These are phyloP conservation scores for Coemansia sp. DNA, from an alignment of 192 early-diverging fungal genomes.

Conservation along the genomic window DNA sequence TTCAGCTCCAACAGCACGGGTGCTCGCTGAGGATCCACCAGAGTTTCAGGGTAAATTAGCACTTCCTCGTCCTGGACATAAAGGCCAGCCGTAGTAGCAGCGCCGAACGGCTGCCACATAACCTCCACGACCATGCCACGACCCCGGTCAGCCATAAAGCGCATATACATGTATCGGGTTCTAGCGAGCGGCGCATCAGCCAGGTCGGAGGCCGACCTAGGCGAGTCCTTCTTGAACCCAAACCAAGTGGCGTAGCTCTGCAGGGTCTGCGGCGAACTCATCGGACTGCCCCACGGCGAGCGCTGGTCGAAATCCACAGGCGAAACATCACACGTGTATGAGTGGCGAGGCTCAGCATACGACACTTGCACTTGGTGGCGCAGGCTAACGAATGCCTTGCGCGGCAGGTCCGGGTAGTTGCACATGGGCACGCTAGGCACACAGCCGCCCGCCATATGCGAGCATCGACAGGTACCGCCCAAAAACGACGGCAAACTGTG, in stretches of 20 bases:
- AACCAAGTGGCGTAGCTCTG: slow-evolving; percentile 47
- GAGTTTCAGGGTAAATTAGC: slow-evolving; percentile 43
- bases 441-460: slow-evolving; percentile 73
- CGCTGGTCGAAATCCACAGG: slow-evolving; percentile 13
- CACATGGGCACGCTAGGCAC: slow-evolving; percentile 40
- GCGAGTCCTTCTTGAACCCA: slow-evolving; percentile 36
- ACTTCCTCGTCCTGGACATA: slow-evolving; percentile 27
- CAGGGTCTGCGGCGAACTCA: slow-evolving; percentile 28
- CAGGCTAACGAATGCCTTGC: slow-evolving; percentile 33
- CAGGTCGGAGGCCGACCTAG: slow-evolving; percentile 6
- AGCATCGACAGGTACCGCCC: slow-evolving; percentile 72
- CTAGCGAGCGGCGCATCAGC: slow-evolving; percentile 2
- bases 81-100: slow-evolving; percentile 11
- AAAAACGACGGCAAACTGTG: slow-evolving; percentile 72
- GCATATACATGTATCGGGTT: slow-evolving; percentile 30
- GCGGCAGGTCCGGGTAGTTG: slow-evolving; percentile 49
- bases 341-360: slow-evolving; percentile 39
- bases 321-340: slow-evolving; percentile 31
- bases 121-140: slow-evolving; percentile 53
- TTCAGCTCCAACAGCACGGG: slow-evolving; percentile 51
- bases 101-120: slow-evolving; percentile 29
- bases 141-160: slow-evolving; percentile 46
- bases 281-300: slow-evolving; percentile 20
- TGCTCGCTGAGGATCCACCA: slow-evolving; percentile 52
- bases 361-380: slow-evolving; percentile 42